Base-by-base conservation (phyloP, 164 flowering plant genomes). In the Nymphaea colorata region DNA sequence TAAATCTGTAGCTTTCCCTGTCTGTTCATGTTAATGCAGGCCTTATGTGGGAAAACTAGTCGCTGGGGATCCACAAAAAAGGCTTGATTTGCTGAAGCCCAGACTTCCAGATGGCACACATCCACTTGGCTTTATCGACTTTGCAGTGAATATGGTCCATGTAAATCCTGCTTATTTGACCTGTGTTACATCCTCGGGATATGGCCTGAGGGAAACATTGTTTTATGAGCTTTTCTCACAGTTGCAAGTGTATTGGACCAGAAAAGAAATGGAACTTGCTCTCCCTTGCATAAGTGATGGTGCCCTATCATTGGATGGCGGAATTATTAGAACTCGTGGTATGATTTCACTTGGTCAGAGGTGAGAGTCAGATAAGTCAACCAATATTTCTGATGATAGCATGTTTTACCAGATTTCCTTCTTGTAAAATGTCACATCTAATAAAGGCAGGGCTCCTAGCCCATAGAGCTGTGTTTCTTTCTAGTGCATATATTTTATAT, bases 261-360 rank as follows among this genome's bases (percentile, higher is more conserved):
- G 90, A 66, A 79, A 71, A 44, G 91, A 89, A 8, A 89, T 93
- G 96, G 53, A 77, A 42, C 74, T 6, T 74, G 96, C 98, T 64
- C 81, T 75, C 45, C 87, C 97, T 42, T 93, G 79, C 63, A 80
- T 87, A 68, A 80, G 72, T 68, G 84, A 85, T 71, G 97, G 98
- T 36, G 98, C 97, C 42, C 25, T 93, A 8, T 90, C 98, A 63
- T 81, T 93, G 44, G 98, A 93, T 79, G 98, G 98, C 47, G 97
- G 96, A 42, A 83, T 93, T 67, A 79, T 90, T 41, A 89, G 67
- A 76, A 65, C 73, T 61, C 59, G 76, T 68, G 91, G 90, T 45
- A 70, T 84, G 0, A 86, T 79, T 76, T 76, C 71, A 44, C 81
- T 93, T 2, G 95, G 98, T 55, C 62, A 74, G 68, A 68, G 87